Base-by-base conservation (phyloP, 2,329 filamentous ascomycete genomes). In the Saccharata proteae region DNA sequence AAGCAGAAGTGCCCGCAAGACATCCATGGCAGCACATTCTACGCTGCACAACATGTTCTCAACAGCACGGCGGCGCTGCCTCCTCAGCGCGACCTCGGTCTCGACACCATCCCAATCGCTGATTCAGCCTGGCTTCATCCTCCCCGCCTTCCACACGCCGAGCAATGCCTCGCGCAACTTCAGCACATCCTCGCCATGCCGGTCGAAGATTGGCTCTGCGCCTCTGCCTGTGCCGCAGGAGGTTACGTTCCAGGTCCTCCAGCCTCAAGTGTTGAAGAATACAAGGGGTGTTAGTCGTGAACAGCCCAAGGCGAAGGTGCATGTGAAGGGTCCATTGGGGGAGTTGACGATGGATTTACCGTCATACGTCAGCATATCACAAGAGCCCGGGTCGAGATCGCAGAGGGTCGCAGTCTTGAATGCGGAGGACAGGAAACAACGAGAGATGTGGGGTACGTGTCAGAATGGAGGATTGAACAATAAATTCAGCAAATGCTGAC, bases 401-500 rank as follows among this genome's bases (percentile, higher is more conserved):
- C 73, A 77, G 8, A 66, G 66, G 18, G 61, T 98, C 42, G 73
- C 65, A 34, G 74, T 98, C 8, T 57, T 77, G 48, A 71, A 96
- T 56, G 57, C 65, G 12, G 61, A 73, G 12, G 57, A 74, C 32
- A 77, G 77, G 60, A 67, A 81, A 40, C 88, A 96, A 59, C 77
- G 78, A 52, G 81, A 81, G 57, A 96, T 96, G 86, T 96, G 90
- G 90, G 90, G 88, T 93, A 55, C 36, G 67, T 60, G 21, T 5
- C 5, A 41, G 19, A 41, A 10, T 13, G 14, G 19, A 24, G 40
- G 10, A 12, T 19, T 29, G 6, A 13, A 23, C 21, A 23, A 23
- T 31, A 11, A 17, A 19, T 16, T 11, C 8, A 38, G 18, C 12
- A 17, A 29, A 30, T n/a, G n/a, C n/a, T n/a, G n/a, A n/a, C n/a